Percentiles rank a stretch among this genome's conserved stretches.
These are phyloP conservation scores for Saturnispora halmiae DNA, from an alignment of 805 yeast genomes.

Conservation along the genomic window DNA sequence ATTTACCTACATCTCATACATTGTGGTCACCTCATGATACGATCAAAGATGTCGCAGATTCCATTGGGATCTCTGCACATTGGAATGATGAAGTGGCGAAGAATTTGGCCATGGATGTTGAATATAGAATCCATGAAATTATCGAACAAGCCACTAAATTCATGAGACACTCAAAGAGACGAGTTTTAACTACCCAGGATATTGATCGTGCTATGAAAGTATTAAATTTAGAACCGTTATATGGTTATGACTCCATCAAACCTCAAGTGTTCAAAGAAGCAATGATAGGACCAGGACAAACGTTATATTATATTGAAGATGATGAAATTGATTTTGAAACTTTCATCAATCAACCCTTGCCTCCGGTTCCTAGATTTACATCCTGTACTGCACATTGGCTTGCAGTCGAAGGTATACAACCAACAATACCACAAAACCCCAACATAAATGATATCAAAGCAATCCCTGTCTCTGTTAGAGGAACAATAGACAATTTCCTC, in stretches of 20 bases:
- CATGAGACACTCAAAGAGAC: conserved; percentile 88
- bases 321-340: conserved; percentile 94
- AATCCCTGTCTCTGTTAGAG: conserved; percentile 70
- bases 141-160: conserved; percentile 92
- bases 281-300: conserved; percentile 82
- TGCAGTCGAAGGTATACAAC: conserved; percentile 98
- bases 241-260: conserved; percentile 69
- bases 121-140: conserved; percentile 90
- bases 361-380: conserved; percentile 87
- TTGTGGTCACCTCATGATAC: conserved; percentile 98
- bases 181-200: conserved; percentile 71
- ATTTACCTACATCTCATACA: conserved; percentile 70
- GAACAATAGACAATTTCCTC: conserved; percentile 62
- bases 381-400: conserved; percentile 96
- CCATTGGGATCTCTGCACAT: conserved; percentile 60
- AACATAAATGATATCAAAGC: conserved; percentile 66
- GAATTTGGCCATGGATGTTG: conserved; percentile 98
- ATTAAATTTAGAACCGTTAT: conserved; percentile 88
- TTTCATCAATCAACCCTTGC: conserved; percentile 85
- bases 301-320: conserved; percentile 79
- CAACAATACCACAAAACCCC: conserved; percentile 95
- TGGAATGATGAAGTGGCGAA: conserved; percentile 89
- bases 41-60: conserved; percentile 91
- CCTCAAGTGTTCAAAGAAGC: conserved; percentile 81
- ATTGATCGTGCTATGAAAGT: conserved; percentile 73